phyloP scores from a whole-genome alignment of 768 basidiomycete genomes.

The Leccinum rimulosum region DNA sequence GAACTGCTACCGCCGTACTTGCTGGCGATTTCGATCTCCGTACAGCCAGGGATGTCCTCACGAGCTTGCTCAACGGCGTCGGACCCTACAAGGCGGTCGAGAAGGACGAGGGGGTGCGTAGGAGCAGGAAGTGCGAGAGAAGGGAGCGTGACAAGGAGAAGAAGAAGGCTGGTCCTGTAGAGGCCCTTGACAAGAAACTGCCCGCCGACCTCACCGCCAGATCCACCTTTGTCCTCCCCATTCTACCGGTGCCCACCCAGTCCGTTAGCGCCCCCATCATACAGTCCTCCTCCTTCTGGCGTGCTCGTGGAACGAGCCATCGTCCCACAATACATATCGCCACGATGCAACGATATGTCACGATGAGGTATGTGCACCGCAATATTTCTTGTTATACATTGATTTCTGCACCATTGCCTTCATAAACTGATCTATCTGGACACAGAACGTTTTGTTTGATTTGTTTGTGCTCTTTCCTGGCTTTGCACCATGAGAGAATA shows the following conservation, averaged over 20 bases:
- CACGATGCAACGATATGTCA: conserved; percentile 52
- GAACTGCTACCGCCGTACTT: conserved; percentile 74
- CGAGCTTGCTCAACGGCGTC: conserved; percentile 76
- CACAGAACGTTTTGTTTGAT: background rate
- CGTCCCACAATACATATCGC: conserved; percentile 70
- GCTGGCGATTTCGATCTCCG: conserved; percentile 71
- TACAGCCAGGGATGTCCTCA: conserved; percentile 71
- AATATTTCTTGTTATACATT: background rate
- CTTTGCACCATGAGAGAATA: background rate
- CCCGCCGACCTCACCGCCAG: conserved; percentile 14
- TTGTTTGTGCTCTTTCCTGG: background rate
- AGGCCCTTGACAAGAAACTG: conserved; percentile 34
- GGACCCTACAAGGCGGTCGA: conserved; percentile 62
- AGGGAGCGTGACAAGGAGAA: conserved; percentile 50
- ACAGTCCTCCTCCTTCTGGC: conserved; percentile 60
- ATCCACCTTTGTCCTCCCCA: conserved; percentile 18
- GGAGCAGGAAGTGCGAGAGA: conserved; percentile 50
- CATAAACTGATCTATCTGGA: background rate
- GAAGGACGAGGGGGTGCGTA: conserved; percentile 54
- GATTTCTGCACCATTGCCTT: background rate
- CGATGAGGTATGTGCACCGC: no score
- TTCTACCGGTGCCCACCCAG: conserved; percentile 16
- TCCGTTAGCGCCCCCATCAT: conserved; percentile 29
- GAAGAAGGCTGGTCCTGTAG: conserved; percentile 39
- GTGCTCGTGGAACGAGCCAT: conserved; percentile 41